Evolutionary conservation across 2,329 filamentous ascomycete species (phyloP).

Genomic region (Calonectria ilicicola): DNA sequence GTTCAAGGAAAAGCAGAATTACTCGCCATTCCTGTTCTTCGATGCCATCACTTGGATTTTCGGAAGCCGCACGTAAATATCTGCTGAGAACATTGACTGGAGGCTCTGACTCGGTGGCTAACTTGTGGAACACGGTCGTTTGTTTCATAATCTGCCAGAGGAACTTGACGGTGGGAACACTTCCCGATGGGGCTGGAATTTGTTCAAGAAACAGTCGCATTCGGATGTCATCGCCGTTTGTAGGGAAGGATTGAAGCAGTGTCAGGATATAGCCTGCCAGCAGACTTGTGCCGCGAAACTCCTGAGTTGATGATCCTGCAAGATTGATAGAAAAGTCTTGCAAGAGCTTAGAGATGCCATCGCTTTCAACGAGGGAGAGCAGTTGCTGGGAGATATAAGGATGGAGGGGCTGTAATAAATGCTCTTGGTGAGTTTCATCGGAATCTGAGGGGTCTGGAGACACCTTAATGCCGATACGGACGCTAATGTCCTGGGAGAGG

Average conservation of each 20-base stretch:
- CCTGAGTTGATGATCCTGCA: constrained; percentile 44
- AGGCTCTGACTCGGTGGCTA: constrained; percentile 45
- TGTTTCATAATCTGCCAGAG: constrained; percentile 78
- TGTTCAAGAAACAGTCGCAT: constrained; percentile 86
- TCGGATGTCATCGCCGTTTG: constrained; percentile 85
- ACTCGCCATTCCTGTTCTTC: constrained; percentile 81
- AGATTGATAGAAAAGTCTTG: constrained; percentile 49
- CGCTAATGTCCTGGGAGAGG: constrained; percentile 63
- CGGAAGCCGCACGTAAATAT: constrained; percentile 47
- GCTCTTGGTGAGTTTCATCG: constrained; percentile 31
- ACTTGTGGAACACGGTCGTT: constrained; percentile 54
- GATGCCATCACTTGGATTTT: constrained; percentile 28
- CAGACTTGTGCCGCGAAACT: constrained; percentile 65
- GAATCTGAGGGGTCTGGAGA: constrained; percentile 18
- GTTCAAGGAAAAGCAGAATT: constrained; percentile 89
- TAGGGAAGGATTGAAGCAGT: constrained; percentile 86
- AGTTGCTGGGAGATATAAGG: constrained; percentile 75
- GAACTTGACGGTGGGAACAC: constrained; percentile 71
- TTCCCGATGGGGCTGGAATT: constrained; percentile 60
- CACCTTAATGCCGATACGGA: constrained; percentile 51
- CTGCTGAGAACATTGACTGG: constrained; percentile 45
- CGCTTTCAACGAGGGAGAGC: constrained; percentile 78
- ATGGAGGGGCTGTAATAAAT: constrained; percentile 50
- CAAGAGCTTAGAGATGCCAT: constrained; percentile 71
- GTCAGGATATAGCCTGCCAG: constrained; percentile 90